A percentile compares a stretch with the other conserved stretches of the same genome.
Conservation (phyloP, 345 rosid species). For the Combretum micranthum region DNA sequence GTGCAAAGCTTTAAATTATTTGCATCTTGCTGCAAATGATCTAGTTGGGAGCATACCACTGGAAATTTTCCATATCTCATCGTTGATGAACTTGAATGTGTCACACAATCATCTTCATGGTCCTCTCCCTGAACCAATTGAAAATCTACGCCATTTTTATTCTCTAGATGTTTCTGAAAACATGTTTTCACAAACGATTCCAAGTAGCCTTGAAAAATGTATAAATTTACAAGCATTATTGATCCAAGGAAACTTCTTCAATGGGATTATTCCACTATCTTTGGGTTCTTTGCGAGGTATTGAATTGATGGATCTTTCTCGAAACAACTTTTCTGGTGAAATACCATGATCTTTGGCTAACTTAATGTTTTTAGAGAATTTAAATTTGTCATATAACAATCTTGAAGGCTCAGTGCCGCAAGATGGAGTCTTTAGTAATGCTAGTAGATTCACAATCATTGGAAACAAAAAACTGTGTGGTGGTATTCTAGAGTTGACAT, state of each 20-base stretch:
- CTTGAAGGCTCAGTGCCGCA: slow-evolving; percentile 19
- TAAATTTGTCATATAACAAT: slow-evolving; percentile 22
- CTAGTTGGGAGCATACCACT: slow-evolving; percentile 17
- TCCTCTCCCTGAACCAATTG: slow-evolving; percentile 3
- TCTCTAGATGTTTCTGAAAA: slow-evolving; percentile 17
- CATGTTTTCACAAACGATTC: slow-evolving; percentile 14
- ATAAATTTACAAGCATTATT: background rate
- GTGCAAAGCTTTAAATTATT: background rate
- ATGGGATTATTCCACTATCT: slow-evolving; percentile 11
- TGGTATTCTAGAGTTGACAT: background rate
- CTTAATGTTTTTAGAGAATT: background rate
- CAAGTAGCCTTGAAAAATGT: slow-evolving; percentile 9
- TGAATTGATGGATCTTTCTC: slow-evolving; percentile 12
- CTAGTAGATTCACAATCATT: slow-evolving; percentile 1
- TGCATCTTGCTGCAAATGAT: slow-evolving; percentile 15
- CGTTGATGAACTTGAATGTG: slow-evolving; percentile 8
- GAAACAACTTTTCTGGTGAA: slow-evolving; percentile 16
- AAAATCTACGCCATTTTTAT: slow-evolving; percentile 8
- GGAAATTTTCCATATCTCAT: slow-evolving; percentile 11
- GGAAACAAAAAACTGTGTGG: slow-evolving; percentile 27
- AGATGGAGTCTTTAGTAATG: slow-evolving; percentile 18
- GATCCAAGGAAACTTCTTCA: slow-evolving; percentile 13
- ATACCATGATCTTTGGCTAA: slow-evolving; percentile 12
- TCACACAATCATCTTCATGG: slow-evolving; percentile 18
- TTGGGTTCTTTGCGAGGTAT: slow-evolving; percentile 14